phyloP scores from a whole-genome alignment of 768 basidiomycete genomes.

The Butyriboletus loyo region DNA sequence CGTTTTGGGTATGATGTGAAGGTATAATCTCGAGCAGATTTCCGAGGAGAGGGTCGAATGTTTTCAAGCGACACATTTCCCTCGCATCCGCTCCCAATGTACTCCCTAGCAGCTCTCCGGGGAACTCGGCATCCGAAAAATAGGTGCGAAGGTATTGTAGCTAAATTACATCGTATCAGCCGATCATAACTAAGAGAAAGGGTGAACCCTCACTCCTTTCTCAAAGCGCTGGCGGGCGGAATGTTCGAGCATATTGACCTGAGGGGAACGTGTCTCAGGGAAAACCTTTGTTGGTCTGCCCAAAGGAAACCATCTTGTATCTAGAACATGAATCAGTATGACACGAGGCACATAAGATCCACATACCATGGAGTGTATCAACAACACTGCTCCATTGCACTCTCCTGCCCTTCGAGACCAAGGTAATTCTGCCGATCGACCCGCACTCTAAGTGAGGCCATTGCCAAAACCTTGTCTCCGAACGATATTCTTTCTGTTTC shows the following conservation, averaged over 20 bases:
- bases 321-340: slow-evolving; percentile 23
- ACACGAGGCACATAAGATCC: not conserved
- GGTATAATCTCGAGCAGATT: slow-evolving; percentile 47
- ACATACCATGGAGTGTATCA: slow-evolving; percentile 27
- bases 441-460: slow-evolving; percentile 62
- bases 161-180: slow-evolving; percentile 35
- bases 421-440: slow-evolving; percentile 51
- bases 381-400: slow-evolving; percentile 53
- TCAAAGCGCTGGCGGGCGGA: slow-evolving; percentile 53
- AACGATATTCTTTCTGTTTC: slow-evolving; percentile 29
- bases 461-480: slow-evolving; percentile 28
- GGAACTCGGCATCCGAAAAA: slow-evolving; percentile 72
- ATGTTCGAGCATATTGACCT: slow-evolving; percentile 27
- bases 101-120: slow-evolving; percentile 60
- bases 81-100: slow-evolving; percentile 48
- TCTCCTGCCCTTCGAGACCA: slow-evolving; percentile 42
- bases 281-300: slow-evolving; percentile 46
- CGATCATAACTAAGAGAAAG: not conserved
- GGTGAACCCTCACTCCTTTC: slow-evolving; percentile 51
- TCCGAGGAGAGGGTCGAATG: slow-evolving; percentile 58
- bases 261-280: slow-evolving; percentile 51
- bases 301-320: slow-evolving; percentile 28
- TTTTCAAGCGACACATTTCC: slow-evolving; percentile 31
- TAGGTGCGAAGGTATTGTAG: slow-evolving; percentile 68
- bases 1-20: slow-evolving; percentile 22